Evolutionary conservation across 2,329 filamentous ascomycete species (phyloP), one percentile per base, ranked within the genome.

Genomic region (Calonectria ilicicola): DNA sequence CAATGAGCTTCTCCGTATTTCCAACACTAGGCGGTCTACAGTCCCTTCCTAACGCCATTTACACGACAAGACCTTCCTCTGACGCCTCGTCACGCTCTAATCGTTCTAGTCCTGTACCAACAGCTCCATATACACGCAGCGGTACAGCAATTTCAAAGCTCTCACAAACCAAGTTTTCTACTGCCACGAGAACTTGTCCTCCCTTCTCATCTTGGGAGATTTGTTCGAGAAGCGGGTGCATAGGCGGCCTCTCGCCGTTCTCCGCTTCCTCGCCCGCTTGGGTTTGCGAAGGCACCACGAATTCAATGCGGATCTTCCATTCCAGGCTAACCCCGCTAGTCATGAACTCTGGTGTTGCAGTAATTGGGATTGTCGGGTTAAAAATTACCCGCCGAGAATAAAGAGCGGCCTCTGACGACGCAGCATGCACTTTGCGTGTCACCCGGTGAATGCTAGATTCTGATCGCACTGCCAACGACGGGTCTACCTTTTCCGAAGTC

Each of bases 261-360:
- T 70, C 73, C 32, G 76, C 67, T 14, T 71, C 72, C 23, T 80
- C 79, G 14, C 73, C 73, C 49, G 80, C 76, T 46, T 89, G 81
- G 21, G 81, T 76, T 46, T 89, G 81, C n/a, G 89, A 91, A 7
- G 94, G 93, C 7, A 96, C 96, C 29, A 98, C 95, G 84, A 99
- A 99, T 84, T 98, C 96, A 70, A 99, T 91, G 1, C 95, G 89
- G 40, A 99, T 87, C 82, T 93, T 94, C 97, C 97, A 99, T 76
- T 95, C 93, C 29, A 98, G 86, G 75, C 91, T 94, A 5, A 99
- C 91, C 2, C 96, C 96, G 73, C 92, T 98, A 0, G 97, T 99
- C 58, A 97, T 90, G 77, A 99, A 98, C 75, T 97, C 95, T 0
- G 97, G 97, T 1, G 96, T 98, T 0, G 95, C 95, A 17, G 89